phyloP scores from a whole-genome alignment of 495 filamentous ascomycete genomes.

The Tirmania nivea region DNA sequence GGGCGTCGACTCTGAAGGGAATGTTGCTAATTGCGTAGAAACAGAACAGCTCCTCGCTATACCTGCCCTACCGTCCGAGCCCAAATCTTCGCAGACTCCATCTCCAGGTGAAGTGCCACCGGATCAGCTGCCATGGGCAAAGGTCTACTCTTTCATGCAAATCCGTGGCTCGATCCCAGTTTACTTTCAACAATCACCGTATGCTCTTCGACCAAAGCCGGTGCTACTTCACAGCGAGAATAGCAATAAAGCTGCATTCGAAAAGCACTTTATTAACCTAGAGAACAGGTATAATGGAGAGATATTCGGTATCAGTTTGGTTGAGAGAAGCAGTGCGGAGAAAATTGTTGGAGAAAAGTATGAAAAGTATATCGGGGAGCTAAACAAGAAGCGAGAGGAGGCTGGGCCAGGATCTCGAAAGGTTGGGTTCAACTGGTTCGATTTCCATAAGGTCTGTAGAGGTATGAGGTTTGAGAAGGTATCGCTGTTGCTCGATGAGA shows the following conservation, averaged over 20 bases:
- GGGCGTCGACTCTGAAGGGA: constrained; percentile 69
- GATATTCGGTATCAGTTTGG: constrained; percentile 58
- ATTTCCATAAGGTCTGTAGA: constrained; percentile 73
- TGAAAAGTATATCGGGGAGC: constrained; percentile 34
- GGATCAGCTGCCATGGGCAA: constrained; percentile 34
- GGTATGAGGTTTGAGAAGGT: constrained; percentile 98
- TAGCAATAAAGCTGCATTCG: constrained; percentile 55
- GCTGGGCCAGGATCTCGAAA: constrained; percentile 22
- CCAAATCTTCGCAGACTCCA: not conserved
- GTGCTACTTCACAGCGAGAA: constrained; percentile 54
- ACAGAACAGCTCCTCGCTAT: constrained; percentile 76
- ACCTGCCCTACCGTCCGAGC: constrained; percentile 4
- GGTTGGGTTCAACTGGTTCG: constrained; percentile 78
- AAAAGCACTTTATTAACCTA: constrained; percentile 51
- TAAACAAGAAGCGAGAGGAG: constrained; percentile 40
- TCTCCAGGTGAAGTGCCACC: constrained; percentile 5
- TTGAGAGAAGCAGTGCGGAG: constrained; percentile 71
- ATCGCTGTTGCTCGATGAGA: constrained; percentile 43
- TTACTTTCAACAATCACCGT: constrained; percentile 83
- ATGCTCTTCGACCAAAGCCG: constrained; percentile 74
- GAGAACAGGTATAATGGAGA: constrained; percentile 40
- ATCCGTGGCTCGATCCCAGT: constrained; percentile 71
- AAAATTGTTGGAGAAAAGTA: constrained; percentile 55
- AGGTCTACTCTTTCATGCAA: constrained; percentile 65
- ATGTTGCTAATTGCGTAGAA: constrained; percentile 78